These are phyloP conservation scores for Coelastrella sp. DNA, from an alignment of 139 green algal species.

Conservation along the genomic window DNA sequence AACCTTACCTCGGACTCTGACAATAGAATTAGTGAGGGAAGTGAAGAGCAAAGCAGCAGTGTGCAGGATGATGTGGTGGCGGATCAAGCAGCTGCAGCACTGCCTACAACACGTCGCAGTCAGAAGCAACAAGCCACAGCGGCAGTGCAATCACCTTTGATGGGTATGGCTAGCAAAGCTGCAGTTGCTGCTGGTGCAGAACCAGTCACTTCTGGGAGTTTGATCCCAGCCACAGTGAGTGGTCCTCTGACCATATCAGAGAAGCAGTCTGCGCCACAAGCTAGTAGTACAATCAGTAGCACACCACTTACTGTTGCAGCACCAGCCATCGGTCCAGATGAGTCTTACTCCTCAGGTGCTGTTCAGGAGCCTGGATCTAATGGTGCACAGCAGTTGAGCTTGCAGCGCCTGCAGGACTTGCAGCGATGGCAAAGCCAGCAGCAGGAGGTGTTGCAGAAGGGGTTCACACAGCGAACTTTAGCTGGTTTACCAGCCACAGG, in stretches of 20 bases:
- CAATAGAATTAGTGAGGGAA: slow-evolving; percentile 13
- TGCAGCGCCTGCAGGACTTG: neutral
- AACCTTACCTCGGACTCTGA: slow-evolving; percentile 37
- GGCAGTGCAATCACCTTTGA: too few species aligned
- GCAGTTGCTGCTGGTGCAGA: too few species aligned
- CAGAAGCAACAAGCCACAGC: too few species aligned
- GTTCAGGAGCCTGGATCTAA: neutral
- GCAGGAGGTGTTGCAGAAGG: neutral
- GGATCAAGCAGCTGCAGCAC: neutral
- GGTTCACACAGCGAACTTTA: neutral
- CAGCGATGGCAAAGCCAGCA: neutral
- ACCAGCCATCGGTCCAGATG: neutral
- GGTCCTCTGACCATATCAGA: too few species aligned
- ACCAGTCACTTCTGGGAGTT: too few species aligned
- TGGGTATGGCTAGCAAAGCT: too few species aligned
- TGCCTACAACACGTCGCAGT: too few species aligned
- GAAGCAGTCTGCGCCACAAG: too few species aligned
- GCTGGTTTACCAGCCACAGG: neutral
- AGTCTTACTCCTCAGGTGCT: neutral
- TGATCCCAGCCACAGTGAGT: too few species aligned
- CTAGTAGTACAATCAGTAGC: too few species aligned
- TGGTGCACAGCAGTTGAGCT: neutral
- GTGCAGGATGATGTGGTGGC: neutral
- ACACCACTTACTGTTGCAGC: neutral
- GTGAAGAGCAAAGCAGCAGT: neutral